A percentile compares a stretch with the other conserved stretches of the same genome.
Conservation (phyloP, 1,284 basidiomycete species). For the Sporisorium reilianum region DNA sequence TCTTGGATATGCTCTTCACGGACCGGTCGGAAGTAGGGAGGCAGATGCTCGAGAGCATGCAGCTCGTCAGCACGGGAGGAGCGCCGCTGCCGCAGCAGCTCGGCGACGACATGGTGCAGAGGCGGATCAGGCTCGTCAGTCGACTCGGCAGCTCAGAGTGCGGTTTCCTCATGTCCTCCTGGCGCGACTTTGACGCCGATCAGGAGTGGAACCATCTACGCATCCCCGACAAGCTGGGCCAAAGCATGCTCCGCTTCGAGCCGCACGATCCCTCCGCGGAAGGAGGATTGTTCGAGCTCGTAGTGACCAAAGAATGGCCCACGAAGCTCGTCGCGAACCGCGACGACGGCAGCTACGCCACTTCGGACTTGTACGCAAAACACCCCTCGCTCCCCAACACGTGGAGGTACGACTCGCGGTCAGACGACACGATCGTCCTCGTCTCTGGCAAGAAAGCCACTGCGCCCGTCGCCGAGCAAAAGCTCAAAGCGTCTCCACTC, state of each 20-base stretch:
- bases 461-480: slow-evolving; percentile 34
- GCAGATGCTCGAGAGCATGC: slow-evolving; percentile 72
- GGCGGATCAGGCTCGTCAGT: slow-evolving; percentile 74
- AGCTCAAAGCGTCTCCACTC: slow-evolving; percentile 24
- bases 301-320: slow-evolving; percentile 53
- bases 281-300: slow-evolving; percentile 35
- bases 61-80: slow-evolving; percentile 74
- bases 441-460: slow-evolving; percentile 57
- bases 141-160: slow-evolving; percentile 74
- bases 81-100: slow-evolving; percentile 72
- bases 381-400: slow-evolving; percentile 13
- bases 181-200: slow-evolving; percentile 73
- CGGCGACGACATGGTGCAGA: slow-evolving; percentile 74
- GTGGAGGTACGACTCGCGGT: slow-evolving; percentile 51
- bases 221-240: slow-evolving; percentile 64
- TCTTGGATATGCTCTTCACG: slow-evolving; percentile 72
- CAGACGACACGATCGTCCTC: slow-evolving; percentile 57
- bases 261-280: slow-evolving; percentile 11
- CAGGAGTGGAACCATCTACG: slow-evolving; percentile 76
- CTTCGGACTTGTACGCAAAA: slow-evolving; percentile 50
- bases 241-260: slow-evolving; percentile 46
- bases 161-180: slow-evolving; percentile 73
- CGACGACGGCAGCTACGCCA: slow-evolving; percentile 48
- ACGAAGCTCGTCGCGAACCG: slow-evolving; percentile 55
- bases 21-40: slow-evolving; percentile 74